These are phyloP conservation scores for Toxoplasma gondii DNA, from an alignment of 169 alveolate genomes.

Conservation along the genomic window DNA sequence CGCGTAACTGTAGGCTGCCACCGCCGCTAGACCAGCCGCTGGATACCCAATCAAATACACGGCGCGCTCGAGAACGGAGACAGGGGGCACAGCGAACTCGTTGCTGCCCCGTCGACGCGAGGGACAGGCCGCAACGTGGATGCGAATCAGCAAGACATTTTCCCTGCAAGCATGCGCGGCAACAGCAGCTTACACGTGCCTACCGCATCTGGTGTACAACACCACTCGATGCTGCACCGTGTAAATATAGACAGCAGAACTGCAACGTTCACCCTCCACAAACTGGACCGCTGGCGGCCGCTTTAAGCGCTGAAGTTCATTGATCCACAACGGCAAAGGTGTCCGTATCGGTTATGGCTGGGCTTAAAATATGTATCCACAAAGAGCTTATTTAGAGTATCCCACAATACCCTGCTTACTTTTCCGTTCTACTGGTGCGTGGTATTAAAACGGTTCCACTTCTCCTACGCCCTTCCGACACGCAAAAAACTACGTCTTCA, in stretches of 20 bases:
- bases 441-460: too few species aligned
- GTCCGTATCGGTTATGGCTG: too few species aligned
- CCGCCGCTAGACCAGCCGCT: conserved; percentile 25
- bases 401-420: too few species aligned
- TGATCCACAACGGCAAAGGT: too few species aligned
- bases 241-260: neutral
- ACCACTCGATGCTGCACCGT: too few species aligned
- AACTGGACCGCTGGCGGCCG: neutral
- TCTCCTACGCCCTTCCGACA: too few species aligned
- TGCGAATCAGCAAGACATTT: neutral
- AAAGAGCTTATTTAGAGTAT: too few species aligned
- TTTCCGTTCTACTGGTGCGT: too few species aligned
- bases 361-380: too few species aligned
- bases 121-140: neutral
- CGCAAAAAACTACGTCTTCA: too few species aligned
- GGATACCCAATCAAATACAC: conserved; percentile 9
- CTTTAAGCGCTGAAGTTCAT: too few species aligned
- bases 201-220: neutral
- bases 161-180: neutral
- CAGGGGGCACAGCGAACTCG: neutral
- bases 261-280: neutral
- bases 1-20: neutral
- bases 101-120: neutral
- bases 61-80: conserved; percentile 23
- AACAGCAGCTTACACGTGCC: neutral